Conservation (phyloP, 1,284 basidiomycete species). For the Gomphus bonarii region DNA sequence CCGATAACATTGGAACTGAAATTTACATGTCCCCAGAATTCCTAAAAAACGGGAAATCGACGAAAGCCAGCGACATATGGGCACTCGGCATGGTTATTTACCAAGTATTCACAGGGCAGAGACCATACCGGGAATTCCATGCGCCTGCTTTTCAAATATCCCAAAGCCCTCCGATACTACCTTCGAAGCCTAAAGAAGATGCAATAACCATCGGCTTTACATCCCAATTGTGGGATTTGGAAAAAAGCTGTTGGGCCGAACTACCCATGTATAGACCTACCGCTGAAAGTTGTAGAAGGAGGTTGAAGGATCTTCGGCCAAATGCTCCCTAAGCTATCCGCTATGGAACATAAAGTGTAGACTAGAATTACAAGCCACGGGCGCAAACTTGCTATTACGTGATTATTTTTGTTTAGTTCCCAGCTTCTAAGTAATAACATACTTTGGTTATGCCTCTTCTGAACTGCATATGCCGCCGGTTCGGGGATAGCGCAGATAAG, state of each 20-base stretch:
- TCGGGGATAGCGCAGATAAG: too few relatives aligned
- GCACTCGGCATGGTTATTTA: conserved; percentile 8
- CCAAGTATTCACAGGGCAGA: neutral
- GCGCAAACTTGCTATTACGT: too few relatives aligned
- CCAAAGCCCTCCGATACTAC: neutral
- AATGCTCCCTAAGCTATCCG: too few relatives aligned
- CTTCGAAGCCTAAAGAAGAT: neutral
- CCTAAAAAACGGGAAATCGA: neutral
- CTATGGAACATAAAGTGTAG: too few relatives aligned
- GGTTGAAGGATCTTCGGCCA: neutral
- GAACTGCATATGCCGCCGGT: too few relatives aligned
- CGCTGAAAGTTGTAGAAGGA: neutral
- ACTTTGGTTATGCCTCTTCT: too few relatives aligned
- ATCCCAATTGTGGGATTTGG: neutral
- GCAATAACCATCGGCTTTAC: neutral
- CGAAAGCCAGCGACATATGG: conserved; percentile 13
- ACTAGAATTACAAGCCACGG: too few relatives aligned
- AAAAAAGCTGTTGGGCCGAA: neutral
- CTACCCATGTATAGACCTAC: neutral
- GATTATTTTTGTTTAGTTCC: too few relatives aligned
- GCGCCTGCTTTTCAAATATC: neutral
- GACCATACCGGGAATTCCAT: neutral
- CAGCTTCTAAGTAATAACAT: too few relatives aligned
- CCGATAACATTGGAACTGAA: neutral
- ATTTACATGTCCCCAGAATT: conserved; percentile 13